Conservation (phyloP, 2,329 filamentous ascomycete species). For the Fonsecaea pugnacius region DNA sequence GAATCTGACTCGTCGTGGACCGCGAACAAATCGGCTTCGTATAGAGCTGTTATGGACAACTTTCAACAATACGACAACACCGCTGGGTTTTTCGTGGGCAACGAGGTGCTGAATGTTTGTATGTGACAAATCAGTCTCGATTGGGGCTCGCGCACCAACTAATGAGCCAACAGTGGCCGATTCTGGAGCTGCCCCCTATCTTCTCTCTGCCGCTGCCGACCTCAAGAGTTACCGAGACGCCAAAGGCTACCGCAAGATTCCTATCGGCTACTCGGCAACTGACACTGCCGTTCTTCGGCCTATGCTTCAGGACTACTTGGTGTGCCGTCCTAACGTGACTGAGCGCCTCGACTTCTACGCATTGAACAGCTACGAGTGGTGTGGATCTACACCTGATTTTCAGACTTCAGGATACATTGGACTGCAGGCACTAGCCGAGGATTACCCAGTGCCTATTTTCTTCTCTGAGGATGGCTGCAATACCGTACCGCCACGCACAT, state of each 20-base stretch:
- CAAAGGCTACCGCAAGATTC: constrained; percentile 78
- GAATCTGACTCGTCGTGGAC: constrained; percentile 72
- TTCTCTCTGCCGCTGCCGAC: constrained; percentile 80
- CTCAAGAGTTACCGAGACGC: constrained; percentile 78
- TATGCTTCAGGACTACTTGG: constrained; percentile 74
- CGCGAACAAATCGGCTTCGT: constrained; percentile 69
- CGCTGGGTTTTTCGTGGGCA: constrained; percentile 83
- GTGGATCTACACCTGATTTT: constrained; percentile 61
- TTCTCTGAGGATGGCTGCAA: constrained; percentile 91
- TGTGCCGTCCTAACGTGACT: constrained; percentile 69
- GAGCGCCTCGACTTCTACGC: constrained; percentile 82
- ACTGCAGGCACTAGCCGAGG: constrained; percentile 68
- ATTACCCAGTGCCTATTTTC: constrained; percentile 83
- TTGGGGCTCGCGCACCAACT: neutral
- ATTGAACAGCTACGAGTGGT: constrained; percentile 85
- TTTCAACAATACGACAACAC: constrained; percentile 80
- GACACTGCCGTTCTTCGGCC: constrained; percentile 74
- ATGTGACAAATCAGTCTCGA: constrained; percentile 23
- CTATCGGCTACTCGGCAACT: constrained; percentile 83
- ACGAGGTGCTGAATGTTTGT: constrained; percentile 73
- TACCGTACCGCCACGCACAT: constrained; percentile 49
- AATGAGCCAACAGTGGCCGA: constrained; percentile 47
- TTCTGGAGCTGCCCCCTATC: constrained; percentile 73
- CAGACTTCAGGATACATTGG: constrained; percentile 69
- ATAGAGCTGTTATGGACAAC: constrained; percentile 73